These are phyloP conservation scores for Psidium friedrichsthalianum DNA, from an alignment of 345 rosid genomes.

Conservation along the genomic window DNA sequence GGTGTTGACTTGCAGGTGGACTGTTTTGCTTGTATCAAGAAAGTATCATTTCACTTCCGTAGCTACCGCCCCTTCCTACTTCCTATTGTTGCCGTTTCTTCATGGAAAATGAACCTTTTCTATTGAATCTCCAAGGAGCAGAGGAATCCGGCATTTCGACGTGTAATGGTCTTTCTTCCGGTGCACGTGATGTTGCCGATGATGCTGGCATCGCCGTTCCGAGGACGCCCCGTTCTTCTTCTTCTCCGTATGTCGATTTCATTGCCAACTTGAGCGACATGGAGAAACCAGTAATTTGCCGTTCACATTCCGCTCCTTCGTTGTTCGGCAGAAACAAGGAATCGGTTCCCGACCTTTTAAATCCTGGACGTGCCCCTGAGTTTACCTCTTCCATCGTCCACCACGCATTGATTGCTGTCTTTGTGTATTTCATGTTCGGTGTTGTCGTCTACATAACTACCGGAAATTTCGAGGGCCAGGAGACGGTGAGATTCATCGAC, in stretches of 20 bases:
- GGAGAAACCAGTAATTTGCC: slow-evolving; percentile 9
- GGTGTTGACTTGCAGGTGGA: slow-evolving; percentile 1
- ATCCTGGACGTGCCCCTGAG: slow-evolving; percentile 4
- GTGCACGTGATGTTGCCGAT: slow-evolving; percentile 4
- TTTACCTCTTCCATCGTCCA: slow-evolving; percentile 33
- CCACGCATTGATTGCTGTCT: slow-evolving; percentile 34
- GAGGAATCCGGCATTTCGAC: slow-evolving; percentile 4
- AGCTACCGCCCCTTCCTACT: not conserved
- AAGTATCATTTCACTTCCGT: not conserved
- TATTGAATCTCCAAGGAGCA: slow-evolving; percentile 8
- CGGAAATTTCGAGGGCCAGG: slow-evolving; percentile 28
- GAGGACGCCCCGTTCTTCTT: slow-evolving; percentile 13
- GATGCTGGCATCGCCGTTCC: slow-evolving; percentile 19
- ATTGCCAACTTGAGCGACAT: slow-evolving; percentile 28
- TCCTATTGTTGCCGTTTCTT: not conserved
- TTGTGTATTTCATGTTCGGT: slow-evolving; percentile 25
- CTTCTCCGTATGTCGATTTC: slow-evolving; percentile 21
- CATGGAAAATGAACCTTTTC: slow-evolving; percentile 34
- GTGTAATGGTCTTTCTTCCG: slow-evolving; percentile 1
- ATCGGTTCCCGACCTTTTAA: slow-evolving; percentile 4
- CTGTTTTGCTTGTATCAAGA: not conserved
- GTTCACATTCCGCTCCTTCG: slow-evolving; percentile 49
- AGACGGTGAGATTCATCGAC: slow-evolving; percentile 34
- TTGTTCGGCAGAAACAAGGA: slow-evolving; percentile 27
- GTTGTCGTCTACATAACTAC: slow-evolving; percentile 13